These are phyloP conservation scores for Blastocystis sp. DNA, from an alignment of 352 stramenopile genomes.

Conservation along the genomic window DNA sequence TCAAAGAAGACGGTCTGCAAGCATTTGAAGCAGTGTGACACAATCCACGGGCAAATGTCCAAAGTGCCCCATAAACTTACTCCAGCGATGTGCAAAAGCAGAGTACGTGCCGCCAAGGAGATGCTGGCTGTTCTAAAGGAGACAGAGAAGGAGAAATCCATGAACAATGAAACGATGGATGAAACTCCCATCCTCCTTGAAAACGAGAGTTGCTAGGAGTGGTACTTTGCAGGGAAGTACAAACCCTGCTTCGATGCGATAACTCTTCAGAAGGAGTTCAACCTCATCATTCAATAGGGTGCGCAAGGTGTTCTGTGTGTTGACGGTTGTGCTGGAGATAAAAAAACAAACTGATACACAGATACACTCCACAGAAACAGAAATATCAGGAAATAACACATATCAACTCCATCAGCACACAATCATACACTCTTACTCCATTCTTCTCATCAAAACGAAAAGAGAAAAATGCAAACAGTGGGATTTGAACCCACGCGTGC, in stretches of 20 bases:
- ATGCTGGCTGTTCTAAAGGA: neutral
- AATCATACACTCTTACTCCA: too few relatives aligned
- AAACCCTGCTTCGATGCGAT: too few relatives aligned
- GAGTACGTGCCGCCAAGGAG: neutral
- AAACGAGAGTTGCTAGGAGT: neutral
- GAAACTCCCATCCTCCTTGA: neutral
- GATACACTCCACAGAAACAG: too few relatives aligned
- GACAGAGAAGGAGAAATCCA: neutral
- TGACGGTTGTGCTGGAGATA: too few relatives aligned
- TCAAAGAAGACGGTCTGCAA: neutral
- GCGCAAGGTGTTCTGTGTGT: too few relatives aligned
- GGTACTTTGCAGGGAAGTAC: too few relatives aligned
- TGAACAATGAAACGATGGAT: neutral
- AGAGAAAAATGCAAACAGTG: constrained; percentile 61
- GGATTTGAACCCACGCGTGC: constrained; percentile 55
- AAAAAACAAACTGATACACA: too few relatives aligned
- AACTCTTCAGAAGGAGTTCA: too few relatives aligned
- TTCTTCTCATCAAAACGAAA: neutral
- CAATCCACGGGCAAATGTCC: neutral
- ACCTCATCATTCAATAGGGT: too few relatives aligned
- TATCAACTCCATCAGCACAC: too few relatives aligned
- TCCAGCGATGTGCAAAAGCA: neutral
- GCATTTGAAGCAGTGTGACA: neutral
- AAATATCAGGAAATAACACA: too few relatives aligned
- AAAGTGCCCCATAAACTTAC: neutral